phyloP scores from a whole-genome alignment of 2,329 filamentous ascomycete genomes.

The Amphichorda felina region DNA sequence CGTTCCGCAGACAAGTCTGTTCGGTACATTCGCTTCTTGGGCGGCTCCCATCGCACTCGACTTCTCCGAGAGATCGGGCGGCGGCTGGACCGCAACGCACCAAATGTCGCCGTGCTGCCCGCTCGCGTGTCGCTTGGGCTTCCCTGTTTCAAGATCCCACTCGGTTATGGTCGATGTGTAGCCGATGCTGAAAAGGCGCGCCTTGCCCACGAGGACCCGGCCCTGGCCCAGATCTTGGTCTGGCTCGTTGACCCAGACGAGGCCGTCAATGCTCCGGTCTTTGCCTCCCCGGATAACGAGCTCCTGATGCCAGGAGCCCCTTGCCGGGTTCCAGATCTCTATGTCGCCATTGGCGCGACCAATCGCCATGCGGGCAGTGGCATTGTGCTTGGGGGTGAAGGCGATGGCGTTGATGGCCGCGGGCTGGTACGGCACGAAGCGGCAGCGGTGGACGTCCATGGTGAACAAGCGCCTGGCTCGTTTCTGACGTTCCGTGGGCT shows the following conservation, averaged over 20 bases:
- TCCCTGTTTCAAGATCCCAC: constrained; percentile 78
- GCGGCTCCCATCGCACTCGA: constrained; percentile 5
- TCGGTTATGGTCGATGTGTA: constrained; percentile 88
- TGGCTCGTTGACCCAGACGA: constrained; percentile 84
- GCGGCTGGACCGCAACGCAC: constrained; percentile 85
- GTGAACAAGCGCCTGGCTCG: neutral
- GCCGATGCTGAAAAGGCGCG: constrained; percentile 91
- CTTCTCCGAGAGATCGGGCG: neutral
- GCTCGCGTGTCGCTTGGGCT: constrained; percentile 69
- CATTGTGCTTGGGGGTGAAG: constrained; percentile 66
- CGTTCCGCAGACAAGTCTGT: constrained; percentile 72
- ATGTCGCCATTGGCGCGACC: constrained; percentile 92
- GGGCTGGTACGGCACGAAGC: constrained; percentile 86
- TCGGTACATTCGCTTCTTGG: constrained; percentile 22
- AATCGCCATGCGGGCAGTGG: constrained; percentile 66
- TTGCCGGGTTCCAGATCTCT: constrained; percentile 89
- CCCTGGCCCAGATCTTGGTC: constrained; percentile 56
- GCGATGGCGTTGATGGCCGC: constrained; percentile 90
- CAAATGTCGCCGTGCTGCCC: constrained; percentile 95
- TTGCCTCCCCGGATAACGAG: constrained; percentile 72
- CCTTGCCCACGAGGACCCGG: constrained; percentile 52
- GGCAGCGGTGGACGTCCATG: constrained; percentile 96
- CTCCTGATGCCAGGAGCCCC: constrained; percentile 82
- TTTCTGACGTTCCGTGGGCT: too few relatives aligned
- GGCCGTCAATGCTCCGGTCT: constrained; percentile 77